Base-by-base conservation (phyloP, 495 filamentous ascomycete species). In the Annulohypoxylon maeteangense region DNA sequence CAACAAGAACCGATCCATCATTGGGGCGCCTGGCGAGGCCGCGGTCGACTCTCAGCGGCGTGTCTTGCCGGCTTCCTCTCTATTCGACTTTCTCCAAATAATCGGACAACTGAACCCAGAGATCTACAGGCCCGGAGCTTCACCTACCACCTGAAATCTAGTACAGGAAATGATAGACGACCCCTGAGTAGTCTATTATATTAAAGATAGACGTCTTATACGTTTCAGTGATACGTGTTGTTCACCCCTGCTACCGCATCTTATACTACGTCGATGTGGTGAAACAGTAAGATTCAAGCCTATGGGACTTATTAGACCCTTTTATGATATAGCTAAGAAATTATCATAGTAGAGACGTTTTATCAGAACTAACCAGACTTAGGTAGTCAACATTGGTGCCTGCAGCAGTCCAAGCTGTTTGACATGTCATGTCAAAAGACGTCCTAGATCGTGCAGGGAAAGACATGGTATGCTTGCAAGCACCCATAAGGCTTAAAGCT, bases 401-500 rank as follows among this genome's bases (percentile, higher is more conserved):
- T 73, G 61, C 70, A 69, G 48, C 61, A 68, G 47, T 42, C 36
- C 42, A 27, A 58, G 60, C 47, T 12, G 38, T 59, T 62, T 64
- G 65, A 62, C 62, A 65, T 65, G 65, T 68, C 70, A 69, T 31
- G 62, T 57, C 62, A 56, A 69, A 66, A 18, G 62, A 40, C 50
- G 42, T 50, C 62, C 61, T 47, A 66, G 70, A 69, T 73, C 62
- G 56, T 69, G 65, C 65, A 69, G 50, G 50, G 55, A 32, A 22
- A 56, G 61, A 53, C 65, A 68, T 45, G 56, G 70, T 62, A 69
- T 62, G 42, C 65, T 73, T 65, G 70, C 62, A 73, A 57, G 51
- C 62, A 50, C 27, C 62, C 65, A 61, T 53, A 73, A 62, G 70
- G 65, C 65, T 66, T 66, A 68, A 73, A 56, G 70, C 61, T 73